A percentile compares a stretch with the other conserved stretches of the same genome.
Conservation (phyloP, 129 eudicot species). For the Erigeron canadensis region DNA sequence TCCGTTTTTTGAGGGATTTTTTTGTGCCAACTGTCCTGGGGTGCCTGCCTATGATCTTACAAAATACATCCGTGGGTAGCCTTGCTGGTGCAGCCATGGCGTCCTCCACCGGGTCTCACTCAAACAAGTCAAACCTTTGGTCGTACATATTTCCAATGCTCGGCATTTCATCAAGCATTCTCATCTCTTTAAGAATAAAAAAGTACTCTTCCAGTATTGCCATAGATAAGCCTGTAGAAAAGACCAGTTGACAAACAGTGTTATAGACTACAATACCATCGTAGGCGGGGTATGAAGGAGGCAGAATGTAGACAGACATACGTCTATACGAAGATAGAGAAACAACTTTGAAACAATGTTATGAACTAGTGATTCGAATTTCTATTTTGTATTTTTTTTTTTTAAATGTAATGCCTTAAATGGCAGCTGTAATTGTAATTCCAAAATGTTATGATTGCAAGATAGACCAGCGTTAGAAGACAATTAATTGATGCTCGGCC, state of each 20-base stretch:
- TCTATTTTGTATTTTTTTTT: not conserved
- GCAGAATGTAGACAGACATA: too few relatives aligned
- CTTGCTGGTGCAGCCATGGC: constrained; percentile 93
- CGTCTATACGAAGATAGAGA: too few relatives aligned
- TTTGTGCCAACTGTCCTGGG: constrained; percentile 84
- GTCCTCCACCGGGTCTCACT: constrained; percentile 55
- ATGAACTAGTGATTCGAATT: not conserved
- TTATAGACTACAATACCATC: too few relatives aligned
- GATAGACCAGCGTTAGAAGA: not conserved
- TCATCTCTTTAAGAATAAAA: constrained; percentile 80
- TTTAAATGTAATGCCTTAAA: not conserved
- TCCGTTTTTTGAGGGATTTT: constrained; percentile 67
- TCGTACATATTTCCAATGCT: constrained; percentile 80
- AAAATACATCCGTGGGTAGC: constrained; percentile 93
- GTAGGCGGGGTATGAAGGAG: too few relatives aligned
- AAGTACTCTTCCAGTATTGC: constrained; percentile 56
- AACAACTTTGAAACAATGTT: not conserved
- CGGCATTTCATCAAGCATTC: constrained; percentile 72
- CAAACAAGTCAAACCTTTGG: constrained; percentile 61
- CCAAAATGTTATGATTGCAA: not conserved
- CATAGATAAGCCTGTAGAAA: constrained; percentile 18
- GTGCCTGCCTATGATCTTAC: constrained; percentile 93
- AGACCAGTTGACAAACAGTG: constrained; percentile 14
- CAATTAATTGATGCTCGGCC: not conserved
- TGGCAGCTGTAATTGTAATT: constrained; percentile 11